phyloP scores from a whole-genome alignment of 169 alveolate genomes.

The Eimeria necatrix region DNA sequence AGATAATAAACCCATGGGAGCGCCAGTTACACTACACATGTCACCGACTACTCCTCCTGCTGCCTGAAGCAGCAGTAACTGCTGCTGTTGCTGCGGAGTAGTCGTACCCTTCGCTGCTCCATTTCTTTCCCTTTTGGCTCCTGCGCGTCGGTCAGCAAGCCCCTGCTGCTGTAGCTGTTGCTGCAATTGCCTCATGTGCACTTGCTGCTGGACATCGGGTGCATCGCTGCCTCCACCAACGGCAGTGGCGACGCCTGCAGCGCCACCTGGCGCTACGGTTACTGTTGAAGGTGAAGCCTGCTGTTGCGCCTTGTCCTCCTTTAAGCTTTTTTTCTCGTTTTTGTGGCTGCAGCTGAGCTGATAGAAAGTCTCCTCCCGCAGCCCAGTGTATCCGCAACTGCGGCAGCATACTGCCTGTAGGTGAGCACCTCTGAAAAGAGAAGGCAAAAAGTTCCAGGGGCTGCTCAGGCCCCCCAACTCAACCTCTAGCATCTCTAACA shows the following conservation, averaged over 20 bases:
- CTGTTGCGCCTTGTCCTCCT: background rate
- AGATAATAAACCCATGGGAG: background rate
- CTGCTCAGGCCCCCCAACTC: conserved; percentile 77
- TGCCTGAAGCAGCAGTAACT: background rate
- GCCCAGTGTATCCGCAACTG: conserved; percentile 78
- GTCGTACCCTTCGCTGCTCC: conserved; percentile 29
- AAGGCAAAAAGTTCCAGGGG: conserved; percentile 71
- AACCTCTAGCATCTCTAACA: conserved; percentile 72
- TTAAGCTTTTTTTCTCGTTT: background rate
- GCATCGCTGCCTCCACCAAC: background rate
- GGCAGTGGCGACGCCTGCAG: conserved; percentile 16
- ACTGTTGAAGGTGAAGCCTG: background rate
- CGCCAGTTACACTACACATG: background rate
- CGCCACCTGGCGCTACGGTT: conserved; percentile 13
- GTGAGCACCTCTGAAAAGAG: conserved; percentile 66
- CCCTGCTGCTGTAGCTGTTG: conserved; percentile 50
- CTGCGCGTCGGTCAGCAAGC: background rate
- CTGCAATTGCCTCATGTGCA: background rate
- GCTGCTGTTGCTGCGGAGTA: conserved; percentile 9
- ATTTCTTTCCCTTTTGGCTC: conserved; percentile 22
- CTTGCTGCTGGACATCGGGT: conserved; percentile 22
- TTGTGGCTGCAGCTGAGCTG: conserved; percentile 79
- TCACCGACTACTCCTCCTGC: background rate
- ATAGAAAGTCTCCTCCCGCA: conserved; percentile 69
- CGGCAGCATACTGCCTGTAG: conserved; percentile 73